Evolutionary conservation across 1,139 yeast genomes (phyloP).

Genomic region (Kodamaea suecica): DNA sequence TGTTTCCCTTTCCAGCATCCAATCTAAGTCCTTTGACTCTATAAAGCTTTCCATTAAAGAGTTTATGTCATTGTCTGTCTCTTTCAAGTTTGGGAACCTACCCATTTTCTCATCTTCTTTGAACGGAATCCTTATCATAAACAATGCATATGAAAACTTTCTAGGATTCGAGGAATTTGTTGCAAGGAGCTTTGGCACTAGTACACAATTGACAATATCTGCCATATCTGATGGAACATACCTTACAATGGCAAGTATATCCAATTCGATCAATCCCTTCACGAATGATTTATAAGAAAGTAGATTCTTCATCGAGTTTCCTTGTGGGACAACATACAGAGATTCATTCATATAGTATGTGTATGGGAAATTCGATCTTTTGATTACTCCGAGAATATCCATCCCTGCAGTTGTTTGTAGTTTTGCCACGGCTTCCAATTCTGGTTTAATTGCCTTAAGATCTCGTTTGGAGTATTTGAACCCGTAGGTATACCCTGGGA

Average conservation of each 20-base stretch:
- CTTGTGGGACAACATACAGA: conserved; percentile 49
- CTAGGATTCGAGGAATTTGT: conserved; percentile 6
- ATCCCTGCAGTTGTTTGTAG: conserved; percentile 48
- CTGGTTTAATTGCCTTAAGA: conserved; percentile 33
- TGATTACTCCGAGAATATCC: conserved; percentile 64
- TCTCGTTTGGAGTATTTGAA: conserved; percentile 65
- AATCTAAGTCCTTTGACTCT: conserved; percentile 23
- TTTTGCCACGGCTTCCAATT: conserved; percentile 41
- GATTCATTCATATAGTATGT: conserved; percentile 62
- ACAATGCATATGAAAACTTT: conserved; percentile 27
- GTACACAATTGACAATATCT: conserved; percentile 55
- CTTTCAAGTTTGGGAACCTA: conserved; percentile 50
- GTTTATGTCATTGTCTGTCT: conserved; percentile 11
- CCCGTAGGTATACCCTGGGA: conserved; percentile 32
- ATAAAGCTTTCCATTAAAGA: conserved; percentile 31
- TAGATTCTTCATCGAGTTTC: conserved; percentile 35
- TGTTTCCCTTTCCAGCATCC: neutral
- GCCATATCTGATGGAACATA: conserved; percentile 49
- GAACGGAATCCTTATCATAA: conserved; percentile 60
- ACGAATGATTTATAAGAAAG: conserved; percentile 53
- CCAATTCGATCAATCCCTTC: conserved; percentile 47
- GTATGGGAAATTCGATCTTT: conserved; percentile 46
- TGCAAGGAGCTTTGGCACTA: conserved; percentile 44
- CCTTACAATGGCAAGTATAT: conserved; percentile 58
- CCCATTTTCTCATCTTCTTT: conserved; percentile 73